Conservation (phyloP, 345 rosid species). For the Gossypium ekmanianum region DNA sequence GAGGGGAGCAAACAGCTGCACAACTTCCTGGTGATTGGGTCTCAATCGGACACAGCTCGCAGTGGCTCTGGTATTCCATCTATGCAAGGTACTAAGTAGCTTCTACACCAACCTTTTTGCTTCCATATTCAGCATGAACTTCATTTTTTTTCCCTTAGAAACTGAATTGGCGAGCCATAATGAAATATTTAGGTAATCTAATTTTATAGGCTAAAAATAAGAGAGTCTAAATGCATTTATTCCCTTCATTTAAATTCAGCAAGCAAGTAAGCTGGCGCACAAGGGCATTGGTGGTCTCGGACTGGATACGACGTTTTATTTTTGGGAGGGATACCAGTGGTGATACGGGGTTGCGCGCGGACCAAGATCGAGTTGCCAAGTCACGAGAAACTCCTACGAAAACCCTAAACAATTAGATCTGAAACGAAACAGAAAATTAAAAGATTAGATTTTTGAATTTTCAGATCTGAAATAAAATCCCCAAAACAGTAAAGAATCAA, state of each 20-base stretch:
- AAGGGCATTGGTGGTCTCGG: constrained; percentile 75
- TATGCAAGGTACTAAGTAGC: constrained; percentile 63
- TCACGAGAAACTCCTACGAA: too few species aligned
- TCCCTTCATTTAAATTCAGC: constrained; percentile 49
- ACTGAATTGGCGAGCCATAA: neutral
- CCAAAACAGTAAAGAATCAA: too few species aligned
- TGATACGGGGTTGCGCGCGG: neutral
- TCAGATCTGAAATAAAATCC: too few species aligned
- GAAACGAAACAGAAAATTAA: too few species aligned
- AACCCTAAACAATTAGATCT: too few species aligned
- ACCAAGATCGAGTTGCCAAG: too few species aligned
- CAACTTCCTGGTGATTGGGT: constrained; percentile 96
- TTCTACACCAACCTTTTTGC: neutral
- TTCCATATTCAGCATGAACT: neutral
- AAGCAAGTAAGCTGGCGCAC: constrained; percentile 99
- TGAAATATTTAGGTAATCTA: neutral
- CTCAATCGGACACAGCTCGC: constrained; percentile 82
- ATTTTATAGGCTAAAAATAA: neutral
- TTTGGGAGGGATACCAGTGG: constrained; percentile 93
- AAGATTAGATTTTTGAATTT: too few species aligned
- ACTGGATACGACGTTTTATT: constrained; percentile 83
- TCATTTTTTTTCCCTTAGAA: neutral
- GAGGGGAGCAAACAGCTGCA: constrained; percentile 99
- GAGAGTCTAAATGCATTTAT: neutral
- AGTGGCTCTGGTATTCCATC: constrained; percentile 98